phyloP scores from a whole-genome alignment of 257 asterid species.

The Capsicum baccatum region DNA sequence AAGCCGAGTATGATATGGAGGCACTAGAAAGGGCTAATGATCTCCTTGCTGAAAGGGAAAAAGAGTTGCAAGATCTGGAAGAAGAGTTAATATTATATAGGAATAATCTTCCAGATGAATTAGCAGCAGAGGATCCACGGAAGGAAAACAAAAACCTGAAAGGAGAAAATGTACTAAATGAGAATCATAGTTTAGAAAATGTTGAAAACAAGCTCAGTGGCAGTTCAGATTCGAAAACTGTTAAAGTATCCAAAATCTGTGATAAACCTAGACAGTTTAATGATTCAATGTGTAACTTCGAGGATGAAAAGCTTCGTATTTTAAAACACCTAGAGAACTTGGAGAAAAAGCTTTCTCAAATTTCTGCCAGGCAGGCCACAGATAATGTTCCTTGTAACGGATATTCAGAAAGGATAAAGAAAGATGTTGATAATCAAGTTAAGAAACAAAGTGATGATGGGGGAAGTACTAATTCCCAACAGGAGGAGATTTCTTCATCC shows the following conservation, averaged over 20 bases:
- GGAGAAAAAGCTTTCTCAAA: constrained; percentile 45
- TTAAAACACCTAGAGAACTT: constrained; percentile 23
- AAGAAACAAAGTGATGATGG: constrained; percentile 15
- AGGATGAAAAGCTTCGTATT: constrained; percentile 54
- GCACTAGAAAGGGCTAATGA: constrained; percentile 82
- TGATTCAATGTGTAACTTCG: constrained; percentile 44
- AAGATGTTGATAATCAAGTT: constrained; percentile 32
- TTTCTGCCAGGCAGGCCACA: constrained; percentile 37
- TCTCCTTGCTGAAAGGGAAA: constrained; percentile 79
- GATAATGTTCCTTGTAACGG: constrained; percentile 37
- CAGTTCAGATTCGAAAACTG: constrained; percentile 36
- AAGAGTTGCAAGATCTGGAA: constrained; percentile 84
- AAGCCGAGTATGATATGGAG: constrained; percentile 87
- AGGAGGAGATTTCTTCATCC: constrained; percentile 35
- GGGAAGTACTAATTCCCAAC: constrained; percentile 31
- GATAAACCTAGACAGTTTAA: constrained; percentile 32
- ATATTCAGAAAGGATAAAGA: constrained; percentile 36
- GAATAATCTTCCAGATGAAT: constrained; percentile 44
- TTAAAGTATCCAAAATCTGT: constrained; percentile 31
- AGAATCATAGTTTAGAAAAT: constrained; percentile 24
- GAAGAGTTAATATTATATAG: constrained; percentile 63
- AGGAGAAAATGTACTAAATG: constrained; percentile 29
- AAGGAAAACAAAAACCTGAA: constrained; percentile 32
- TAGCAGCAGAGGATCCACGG: constrained; percentile 33
- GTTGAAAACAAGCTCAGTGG: constrained; percentile 31